Evolutionary conservation across 371 early-diverging fungal genomes (phyloP), one percentile per base, ranked within the genome.

Genomic region (Saksenaea vasiformis): DNA sequence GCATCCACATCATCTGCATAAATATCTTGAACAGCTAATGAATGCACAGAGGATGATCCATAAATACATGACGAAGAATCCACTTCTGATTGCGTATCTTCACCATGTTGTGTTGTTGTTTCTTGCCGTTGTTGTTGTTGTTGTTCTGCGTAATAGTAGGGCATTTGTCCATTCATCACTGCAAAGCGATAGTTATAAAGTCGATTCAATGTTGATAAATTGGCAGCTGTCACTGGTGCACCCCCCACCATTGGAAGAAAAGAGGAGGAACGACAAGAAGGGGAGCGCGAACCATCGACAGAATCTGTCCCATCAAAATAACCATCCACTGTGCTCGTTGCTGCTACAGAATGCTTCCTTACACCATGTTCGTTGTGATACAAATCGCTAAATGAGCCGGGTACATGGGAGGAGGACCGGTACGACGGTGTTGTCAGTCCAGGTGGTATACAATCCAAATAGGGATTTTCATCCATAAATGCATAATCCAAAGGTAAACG

Each of bases 1-100:
- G 65, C 69, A 61, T 69, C 69, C 9, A 61, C 65, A 37, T 69
- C 69, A n/a, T 65, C 69, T n/a, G 65, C 28, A 41, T 69, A 69
- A 3, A 64, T 61, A 38, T 61, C 62, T 7, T 60, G 56, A 5
- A 54, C 36, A 0, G 69, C 27, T 13, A 64, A 60, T 22, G 66
- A 58, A 17, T 59, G 56, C 3, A 59, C 60, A 8, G 63, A 58
- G 19, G 43, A 41, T 17, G 43, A 41, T 9, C 19, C 43, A 14
- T 41, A 5, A 17, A 41, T 41, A 17, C 43, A 41, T 14, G 43
- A 41, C 5, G 43, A 41, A 13, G 43, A 41, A 41, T 14, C 43
- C 9, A 41, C 13, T 41, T 41, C 43, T 5, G 43, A 41, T 41
- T 41, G 43, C 0, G 43, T 41, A 8, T 41, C 43, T 17, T 41